Conservation (phyloP, 805 yeast genomes). For the Groenewaldozyma tartarivorans region DNA sequence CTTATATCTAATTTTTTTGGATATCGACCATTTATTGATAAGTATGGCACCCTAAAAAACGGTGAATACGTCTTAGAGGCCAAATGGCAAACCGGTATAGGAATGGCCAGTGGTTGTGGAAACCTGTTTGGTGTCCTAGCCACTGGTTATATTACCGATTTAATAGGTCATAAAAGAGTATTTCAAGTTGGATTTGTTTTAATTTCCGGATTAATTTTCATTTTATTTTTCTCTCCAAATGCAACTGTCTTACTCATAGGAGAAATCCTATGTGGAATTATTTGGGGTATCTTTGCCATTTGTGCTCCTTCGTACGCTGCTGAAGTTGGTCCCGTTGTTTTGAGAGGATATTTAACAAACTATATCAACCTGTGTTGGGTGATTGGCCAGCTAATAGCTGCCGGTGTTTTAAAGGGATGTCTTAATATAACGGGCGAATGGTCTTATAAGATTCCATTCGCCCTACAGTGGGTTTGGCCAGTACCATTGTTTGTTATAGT, state of each 20-base stretch:
- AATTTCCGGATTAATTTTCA: conserved; percentile 33
- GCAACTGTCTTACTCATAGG: conserved; percentile 30
- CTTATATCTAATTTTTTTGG: conserved; percentile 35
- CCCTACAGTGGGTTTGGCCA: conserved; percentile 53
- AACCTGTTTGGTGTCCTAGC: conserved; percentile 36
- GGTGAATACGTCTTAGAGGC: conserved; percentile 4
- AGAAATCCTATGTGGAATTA: conserved; percentile 30
- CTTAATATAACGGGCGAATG: conserved; percentile 20
- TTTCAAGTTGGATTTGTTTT: conserved; percentile 29
- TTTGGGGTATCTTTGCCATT: conserved; percentile 46
- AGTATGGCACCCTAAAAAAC: conserved; percentile 28
- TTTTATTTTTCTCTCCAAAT: conserved; percentile 37
- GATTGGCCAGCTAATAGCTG: conserved; percentile 46
- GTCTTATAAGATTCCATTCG: conserved; percentile 46
- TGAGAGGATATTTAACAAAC: conserved; percentile 41
- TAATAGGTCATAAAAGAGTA: conserved; percentile 37
- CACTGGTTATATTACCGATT: conserved; percentile 37
- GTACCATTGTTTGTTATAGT: conserved; percentile 32
- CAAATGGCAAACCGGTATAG: conserved; percentile 7
- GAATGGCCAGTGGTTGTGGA: conserved; percentile 24
- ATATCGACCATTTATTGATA: conserved; percentile 33
- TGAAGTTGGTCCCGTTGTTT: conserved; percentile 44
- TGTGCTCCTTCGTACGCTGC: conserved; percentile 43
- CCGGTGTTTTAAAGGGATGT: conserved; percentile 40
- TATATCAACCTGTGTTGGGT: conserved; percentile 46